These are phyloP conservation scores for Moricandia moricandioides DNA, from an alignment of 345 rosid species.

Conservation along the genomic window DNA sequence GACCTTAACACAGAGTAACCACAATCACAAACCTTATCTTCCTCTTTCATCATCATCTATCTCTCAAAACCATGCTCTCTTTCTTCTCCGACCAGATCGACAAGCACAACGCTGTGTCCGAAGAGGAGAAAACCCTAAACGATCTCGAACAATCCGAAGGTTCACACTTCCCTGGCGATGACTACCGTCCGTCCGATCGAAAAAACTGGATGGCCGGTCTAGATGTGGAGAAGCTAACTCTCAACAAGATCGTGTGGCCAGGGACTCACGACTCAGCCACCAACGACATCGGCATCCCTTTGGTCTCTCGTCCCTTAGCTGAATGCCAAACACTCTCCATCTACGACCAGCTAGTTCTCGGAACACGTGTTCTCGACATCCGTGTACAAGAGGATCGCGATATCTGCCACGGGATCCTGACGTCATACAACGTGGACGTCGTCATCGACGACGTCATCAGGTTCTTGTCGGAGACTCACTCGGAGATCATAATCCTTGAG, in stretches of 20 bases:
- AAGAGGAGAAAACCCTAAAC: conserved; percentile 46
- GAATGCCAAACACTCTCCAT: conserved; percentile 74
- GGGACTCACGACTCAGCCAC: conserved; percentile 92
- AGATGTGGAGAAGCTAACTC: conserved; percentile 45
- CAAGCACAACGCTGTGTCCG: conserved; percentile 41
- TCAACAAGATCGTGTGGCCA: conserved; percentile 79
- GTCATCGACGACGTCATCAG: conserved; percentile 59
- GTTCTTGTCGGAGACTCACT: conserved; percentile 62
- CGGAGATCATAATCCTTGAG: conserved; percentile 70
- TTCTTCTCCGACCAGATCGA: conserved; percentile 47
- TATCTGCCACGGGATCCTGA: conserved; percentile 69
- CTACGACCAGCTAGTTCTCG: conserved; percentile 61
- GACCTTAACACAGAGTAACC: conserved; percentile 12
- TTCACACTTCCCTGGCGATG: conserved; percentile 56
- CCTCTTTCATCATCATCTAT: conserved; percentile 12
- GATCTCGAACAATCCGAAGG: conserved; percentile 54
- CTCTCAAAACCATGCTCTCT: conserved; percentile 55
- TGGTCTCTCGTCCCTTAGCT: conserved; percentile 61
- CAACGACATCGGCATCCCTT: conserved; percentile 59
- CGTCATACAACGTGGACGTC: conserved; percentile 50
- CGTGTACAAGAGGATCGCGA: conserved; percentile 60
- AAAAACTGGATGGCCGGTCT: conserved; percentile 87
- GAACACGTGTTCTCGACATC: conserved; percentile 63
- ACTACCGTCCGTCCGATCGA: conserved; percentile 57
- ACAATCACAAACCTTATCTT: conserved; percentile 29